These are phyloP conservation scores for Pythium dissimile DNA, from an alignment of 352 stramenopile species.

Conservation along the genomic window DNA sequence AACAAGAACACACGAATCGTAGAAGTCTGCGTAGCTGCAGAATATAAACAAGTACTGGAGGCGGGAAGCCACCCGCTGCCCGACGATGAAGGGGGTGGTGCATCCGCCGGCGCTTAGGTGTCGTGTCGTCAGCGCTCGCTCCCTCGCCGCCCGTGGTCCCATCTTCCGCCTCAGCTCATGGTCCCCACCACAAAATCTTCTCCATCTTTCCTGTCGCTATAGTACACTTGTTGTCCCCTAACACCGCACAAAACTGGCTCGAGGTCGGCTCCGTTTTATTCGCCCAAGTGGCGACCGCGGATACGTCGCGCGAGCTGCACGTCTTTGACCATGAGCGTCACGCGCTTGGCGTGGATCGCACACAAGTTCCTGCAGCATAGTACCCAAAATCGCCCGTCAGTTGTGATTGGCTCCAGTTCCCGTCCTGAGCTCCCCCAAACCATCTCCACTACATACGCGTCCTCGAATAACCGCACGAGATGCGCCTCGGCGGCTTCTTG, in stretches of 20 bases:
- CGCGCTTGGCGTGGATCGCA: slow-evolving; percentile 93
- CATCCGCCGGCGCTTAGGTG: too few species aligned
- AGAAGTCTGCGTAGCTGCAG: too few species aligned
- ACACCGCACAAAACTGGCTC: too few species aligned
- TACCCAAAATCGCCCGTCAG: slow-evolving; percentile 6
- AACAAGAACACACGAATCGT: too few species aligned
- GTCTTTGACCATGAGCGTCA: slow-evolving; percentile 94
- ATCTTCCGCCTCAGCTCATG: too few species aligned
- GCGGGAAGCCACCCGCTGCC: too few species aligned
- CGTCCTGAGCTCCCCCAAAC: neutral
- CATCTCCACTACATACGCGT: slow-evolving; percentile 56
- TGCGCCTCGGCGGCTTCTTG: slow-evolving; percentile 95
- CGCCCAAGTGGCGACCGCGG: slow-evolving; percentile 73
- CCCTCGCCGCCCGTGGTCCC: too few species aligned
- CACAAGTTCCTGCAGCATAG: slow-evolving; percentile 92
- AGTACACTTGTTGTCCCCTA: too few species aligned
- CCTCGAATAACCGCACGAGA: slow-evolving; percentile 95
- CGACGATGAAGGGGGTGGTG: too few species aligned
- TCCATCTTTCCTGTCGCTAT: neutral
- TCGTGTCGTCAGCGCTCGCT: too few species aligned
- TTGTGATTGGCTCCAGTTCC: neutral
- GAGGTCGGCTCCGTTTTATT: slow-evolving; percentile 19
- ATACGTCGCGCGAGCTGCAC: slow-evolving; percentile 92
- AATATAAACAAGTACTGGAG: too few species aligned
- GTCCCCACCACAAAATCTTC: too few species aligned